A percentile compares a stretch with the other conserved stretches of the same genome.
Conservation (phyloP, 2,329 filamentous ascomycete genomes). For the Cladosporium velox region DNA sequence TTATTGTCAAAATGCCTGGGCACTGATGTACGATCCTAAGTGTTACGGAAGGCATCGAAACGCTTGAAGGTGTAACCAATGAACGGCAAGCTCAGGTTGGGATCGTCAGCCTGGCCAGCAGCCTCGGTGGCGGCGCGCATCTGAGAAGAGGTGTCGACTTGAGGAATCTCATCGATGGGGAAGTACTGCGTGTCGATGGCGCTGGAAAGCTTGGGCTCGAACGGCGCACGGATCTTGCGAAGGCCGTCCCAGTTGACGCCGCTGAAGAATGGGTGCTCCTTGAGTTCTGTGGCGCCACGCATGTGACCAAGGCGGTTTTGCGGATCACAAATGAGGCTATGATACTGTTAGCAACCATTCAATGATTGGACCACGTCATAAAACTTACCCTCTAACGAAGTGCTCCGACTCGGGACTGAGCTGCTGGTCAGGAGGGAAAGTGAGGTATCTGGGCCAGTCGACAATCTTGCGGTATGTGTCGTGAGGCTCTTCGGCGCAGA, state of each 20-base stretch:
- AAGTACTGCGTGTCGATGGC: slow-evolving; percentile 98
- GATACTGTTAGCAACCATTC: neutral
- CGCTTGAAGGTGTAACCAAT: slow-evolving; percentile 98
- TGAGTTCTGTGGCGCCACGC: slow-evolving; percentile 86
- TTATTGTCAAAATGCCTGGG: neutral
- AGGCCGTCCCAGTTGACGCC: slow-evolving; percentile 94
- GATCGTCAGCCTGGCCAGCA: slow-evolving; percentile 69
- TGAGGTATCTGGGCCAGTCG: slow-evolving; percentile 93
- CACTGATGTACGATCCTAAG: slow-evolving; percentile 24
- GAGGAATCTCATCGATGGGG: slow-evolving; percentile 96
- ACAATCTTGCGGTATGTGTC: slow-evolving; percentile 99
- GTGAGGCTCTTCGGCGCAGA: slow-evolving; percentile 96
- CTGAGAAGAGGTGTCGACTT: slow-evolving; percentile 87
- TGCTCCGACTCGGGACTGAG: slow-evolving; percentile 87
- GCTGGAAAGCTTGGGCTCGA: slow-evolving; percentile 89
- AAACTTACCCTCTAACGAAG: slow-evolving; percentile 78
- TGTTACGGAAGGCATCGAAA: slow-evolving; percentile 67
- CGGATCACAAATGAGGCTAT: slow-evolving; percentile 87
- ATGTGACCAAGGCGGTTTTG: slow-evolving; percentile 85
- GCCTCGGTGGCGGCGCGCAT: slow-evolving; percentile 81
- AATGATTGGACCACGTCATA: slow-evolving; percentile 26
- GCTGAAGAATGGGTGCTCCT: slow-evolving; percentile 91
- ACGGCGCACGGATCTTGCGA: slow-evolving; percentile 89
- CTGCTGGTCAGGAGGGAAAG: slow-evolving; percentile 94
- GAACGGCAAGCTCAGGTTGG: slow-evolving; percentile 94